These are phyloP conservation scores for Ambrosia hybrid DNA, from an alignment of 140 eudicot species.

Conservation along the genomic window DNA sequence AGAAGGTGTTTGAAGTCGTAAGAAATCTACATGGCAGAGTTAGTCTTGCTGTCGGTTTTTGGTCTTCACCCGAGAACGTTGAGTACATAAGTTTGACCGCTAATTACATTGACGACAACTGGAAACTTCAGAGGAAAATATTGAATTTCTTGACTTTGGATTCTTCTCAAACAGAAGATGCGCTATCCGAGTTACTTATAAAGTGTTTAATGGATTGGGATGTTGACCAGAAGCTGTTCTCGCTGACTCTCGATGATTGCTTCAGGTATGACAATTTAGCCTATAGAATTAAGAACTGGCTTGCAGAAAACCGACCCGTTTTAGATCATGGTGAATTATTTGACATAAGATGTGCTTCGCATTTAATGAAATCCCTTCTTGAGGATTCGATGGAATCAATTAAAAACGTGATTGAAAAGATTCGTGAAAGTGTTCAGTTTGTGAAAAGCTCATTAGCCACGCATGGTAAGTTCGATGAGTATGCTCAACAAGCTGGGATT, in stretches of 20 bases:
- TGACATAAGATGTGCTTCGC: slow-evolving; percentile 66
- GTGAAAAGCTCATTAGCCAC: slow-evolving; percentile 54
- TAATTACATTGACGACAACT: slow-evolving; percentile 69
- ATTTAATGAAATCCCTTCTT: slow-evolving; percentile 57
- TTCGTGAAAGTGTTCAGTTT: slow-evolving; percentile 67
- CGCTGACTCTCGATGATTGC: slow-evolving; percentile 78
- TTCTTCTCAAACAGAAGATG: slow-evolving; percentile 72
- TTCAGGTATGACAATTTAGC: slow-evolving; percentile 49
- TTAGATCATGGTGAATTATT: slow-evolving; percentile 68
- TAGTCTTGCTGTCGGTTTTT: slow-evolving; percentile 69
- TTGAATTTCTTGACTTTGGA: slow-evolving; percentile 69
- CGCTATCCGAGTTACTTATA: slow-evolving; percentile 64
- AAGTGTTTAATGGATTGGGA: slow-evolving; percentile 86
- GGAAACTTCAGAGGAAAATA: slow-evolving; percentile 71
- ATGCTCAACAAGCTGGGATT: slow-evolving; percentile 60
- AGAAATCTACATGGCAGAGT: slow-evolving; percentile 63
- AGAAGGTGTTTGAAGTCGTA: slow-evolving; percentile 56
- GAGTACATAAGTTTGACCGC: slow-evolving; percentile 71
- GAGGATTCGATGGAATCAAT: slow-evolving; percentile 70
- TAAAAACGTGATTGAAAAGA: slow-evolving; percentile 46
- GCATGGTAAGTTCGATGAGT: slow-evolving; percentile 62
- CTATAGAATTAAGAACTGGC: slow-evolving; percentile 53
- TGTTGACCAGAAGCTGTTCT: slow-evolving; percentile 62
- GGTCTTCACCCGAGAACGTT: slow-evolving; percentile 70
- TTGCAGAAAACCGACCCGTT: slow-evolving; percentile 68